Evolutionary conservation across 1,139 yeast species (phyloP).

Genomic region (Candida glucosophila): DNA sequence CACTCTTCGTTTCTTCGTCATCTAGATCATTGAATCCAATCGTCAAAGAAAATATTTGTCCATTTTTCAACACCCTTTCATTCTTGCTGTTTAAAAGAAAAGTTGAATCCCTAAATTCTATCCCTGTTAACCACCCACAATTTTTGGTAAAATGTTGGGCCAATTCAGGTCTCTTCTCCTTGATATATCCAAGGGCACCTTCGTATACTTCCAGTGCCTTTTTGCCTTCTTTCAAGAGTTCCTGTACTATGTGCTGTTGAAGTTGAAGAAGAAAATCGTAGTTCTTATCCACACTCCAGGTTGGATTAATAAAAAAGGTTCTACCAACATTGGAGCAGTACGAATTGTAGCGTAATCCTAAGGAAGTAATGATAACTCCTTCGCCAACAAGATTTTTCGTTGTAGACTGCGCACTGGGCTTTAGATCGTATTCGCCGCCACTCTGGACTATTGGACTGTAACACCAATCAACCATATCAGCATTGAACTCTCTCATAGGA

Average conservation of each 20-base stretch:
- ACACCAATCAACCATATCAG: constrained; percentile 84
- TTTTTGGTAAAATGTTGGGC: constrained; percentile 64
- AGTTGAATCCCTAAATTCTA: constrained; percentile 80
- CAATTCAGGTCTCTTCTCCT: constrained; percentile 54
- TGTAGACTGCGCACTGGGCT: constrained; percentile 75
- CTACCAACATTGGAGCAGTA: constrained; percentile 87
- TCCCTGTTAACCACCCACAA: constrained; percentile 85
- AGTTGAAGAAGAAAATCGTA: constrained; percentile 69
- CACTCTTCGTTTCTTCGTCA: constrained; percentile 36
- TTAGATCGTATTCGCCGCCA: constrained; percentile 78
- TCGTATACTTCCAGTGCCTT: constrained; percentile 59
- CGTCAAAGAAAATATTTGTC: constrained; percentile 68
- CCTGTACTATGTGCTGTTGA: constrained; percentile 50
- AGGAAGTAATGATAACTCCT: constrained; percentile 75
- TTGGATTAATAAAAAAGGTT: constrained; percentile 85
- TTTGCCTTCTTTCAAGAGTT: constrained; percentile 57
- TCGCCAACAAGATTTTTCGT: constrained; percentile 59
- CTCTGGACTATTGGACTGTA: constrained; percentile 88
- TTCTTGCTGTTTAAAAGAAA: constrained; percentile 68
- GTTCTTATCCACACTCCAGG: constrained; percentile 67
- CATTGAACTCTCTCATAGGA: constrained; percentile 50
- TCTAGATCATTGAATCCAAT: constrained; percentile 66
- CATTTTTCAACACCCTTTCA: constrained; percentile 59
- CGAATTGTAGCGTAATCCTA: constrained; percentile 82
- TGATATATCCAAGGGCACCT: constrained; percentile 52